Evolutionary conservation across 805 yeast species (phyloP), one percentile per base, ranked within the genome.

Genomic region (Zygosaccharomyces rouxii): DNA sequence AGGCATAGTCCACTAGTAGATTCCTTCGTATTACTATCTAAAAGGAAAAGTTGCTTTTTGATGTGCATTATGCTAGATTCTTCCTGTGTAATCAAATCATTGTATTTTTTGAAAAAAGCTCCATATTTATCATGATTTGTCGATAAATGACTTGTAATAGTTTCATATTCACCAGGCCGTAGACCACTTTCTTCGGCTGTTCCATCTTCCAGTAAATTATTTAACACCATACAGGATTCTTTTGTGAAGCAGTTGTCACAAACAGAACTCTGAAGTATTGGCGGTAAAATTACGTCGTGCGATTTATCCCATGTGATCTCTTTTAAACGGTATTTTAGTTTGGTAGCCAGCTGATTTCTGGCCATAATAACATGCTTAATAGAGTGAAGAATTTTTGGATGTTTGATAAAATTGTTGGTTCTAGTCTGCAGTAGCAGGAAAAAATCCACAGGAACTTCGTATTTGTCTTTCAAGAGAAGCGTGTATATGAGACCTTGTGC

Each of bases 401-500:
- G 79, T 42, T 78, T 74, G 28, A 77, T 73, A 22, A 84, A 76
- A 33, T 77, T 73, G 37, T 74, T 73, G 25, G 75, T 72, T 49
- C 81, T 81, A 0, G 96, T 83, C 64, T 90, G 94, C 6, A 85
- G 85, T 25, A 94, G 70, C 29, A 89, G 68, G 42, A 82, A 85
- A 48, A 80, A 78, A 3, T 76, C 72, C 2, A 86, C 77, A 19
- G 84, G 83, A 38, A 85, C 68, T 35, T 80, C 83, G 63, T 92
- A 92, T 22, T 95, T 71, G 53, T 94, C 98, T 41, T 81, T 80
- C 57, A 89, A 75, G 48, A 94, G 68, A 13, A 92, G 67, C 0
- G 95, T 81, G 61, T 94, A 94, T 5, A 94, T 69, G 0, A 90
- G 76, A 0, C 94, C 84, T 64, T 94, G 99, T 0, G 95, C 96